A percentile compares a stretch with the other conserved stretches of the same genome.
These are phyloP conservation scores for Trichoderma semiorbis DNA, from an alignment of 2,329 filamentous ascomycete genomes.

Conservation along the genomic window DNA sequence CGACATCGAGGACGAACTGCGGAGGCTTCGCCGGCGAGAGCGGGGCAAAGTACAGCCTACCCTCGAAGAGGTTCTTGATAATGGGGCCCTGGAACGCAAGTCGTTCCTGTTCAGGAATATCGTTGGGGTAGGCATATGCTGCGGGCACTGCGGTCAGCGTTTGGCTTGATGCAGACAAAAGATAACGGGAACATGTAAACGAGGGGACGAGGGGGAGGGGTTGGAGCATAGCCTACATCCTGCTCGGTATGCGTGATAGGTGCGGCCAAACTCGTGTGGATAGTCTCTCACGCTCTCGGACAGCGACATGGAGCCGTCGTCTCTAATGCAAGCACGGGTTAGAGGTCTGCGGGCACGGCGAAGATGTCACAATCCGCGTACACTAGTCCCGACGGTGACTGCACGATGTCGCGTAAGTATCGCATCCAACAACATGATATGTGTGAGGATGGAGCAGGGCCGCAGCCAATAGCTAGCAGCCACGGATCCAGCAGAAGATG, in stretches of 20 bases:
- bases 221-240: constrained; percentile 1
- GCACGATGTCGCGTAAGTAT: not conserved
- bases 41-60: constrained; percentile 30
- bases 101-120: constrained; percentile 30
- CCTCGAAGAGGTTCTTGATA: constrained; percentile 28
- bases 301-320: constrained; percentile 27
- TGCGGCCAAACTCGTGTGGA: constrained; percentile 37
- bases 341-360: not conserved
- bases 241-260: constrained; percentile 18
- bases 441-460: not conserved
- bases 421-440: not conserved
- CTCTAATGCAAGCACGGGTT: not conserved
- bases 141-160: not conserved
- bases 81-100: constrained; percentile 31
- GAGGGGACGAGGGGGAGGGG: not conserved
- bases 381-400: not conserved
- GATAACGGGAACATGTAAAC: not conserved
- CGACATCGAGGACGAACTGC: constrained; percentile 36
- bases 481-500: not conserved
- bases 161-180: not conserved
- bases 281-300: constrained; percentile 41
- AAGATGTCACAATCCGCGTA: not conserved
- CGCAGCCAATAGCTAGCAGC: not conserved
- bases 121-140: constrained; percentile 26
- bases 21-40: constrained; percentile 22